Evolutionary conservation across 768 basidiomycete genomes (phyloP).

Genomic region (Pluteus cervinus): DNA sequence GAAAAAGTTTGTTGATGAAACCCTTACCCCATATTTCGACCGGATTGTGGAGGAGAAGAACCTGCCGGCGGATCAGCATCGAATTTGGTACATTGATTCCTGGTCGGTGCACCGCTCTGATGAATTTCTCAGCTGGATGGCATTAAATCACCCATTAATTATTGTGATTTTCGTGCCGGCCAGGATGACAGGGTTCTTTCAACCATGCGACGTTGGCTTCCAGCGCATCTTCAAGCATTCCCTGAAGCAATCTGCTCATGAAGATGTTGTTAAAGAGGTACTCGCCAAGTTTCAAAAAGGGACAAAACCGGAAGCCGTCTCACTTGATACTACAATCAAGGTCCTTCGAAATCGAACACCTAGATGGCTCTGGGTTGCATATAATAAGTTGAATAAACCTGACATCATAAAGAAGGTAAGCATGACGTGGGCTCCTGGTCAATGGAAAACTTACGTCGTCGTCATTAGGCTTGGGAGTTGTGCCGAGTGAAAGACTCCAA

Average conservation of each 20-base stretch:
- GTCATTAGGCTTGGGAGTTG: constrained; percentile 15
- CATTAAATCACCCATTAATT: constrained; percentile 20
- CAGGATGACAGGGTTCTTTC: constrained; percentile 22
- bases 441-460: not conserved
- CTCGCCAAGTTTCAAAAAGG: constrained; percentile 3
- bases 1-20: constrained; percentile 20
- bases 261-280: constrained; percentile 20
- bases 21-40: constrained; percentile 24
- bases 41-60: constrained; percentile 8
- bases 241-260: constrained; percentile 14
- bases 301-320: constrained; percentile 5
- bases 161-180: constrained; percentile 25
- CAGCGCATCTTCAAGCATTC: constrained; percentile 21
- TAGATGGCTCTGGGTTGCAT: constrained; percentile 22
- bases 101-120: constrained; percentile 30
- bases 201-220: constrained; percentile 26
- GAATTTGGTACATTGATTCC: constrained; percentile 24
- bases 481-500: constrained; percentile 16
- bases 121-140: constrained; percentile 29
- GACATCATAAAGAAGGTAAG: constrained; percentile 22
- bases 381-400: constrained; percentile 16
- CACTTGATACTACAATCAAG: constrained; percentile 16
- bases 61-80: constrained; percentile 14
- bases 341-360: constrained; percentile 18
- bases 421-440: no score